Evolutionary conservation across 1,284 basidiomycete genomes (phyloP).

Genomic region (Ceratobasidium sp.): DNA sequence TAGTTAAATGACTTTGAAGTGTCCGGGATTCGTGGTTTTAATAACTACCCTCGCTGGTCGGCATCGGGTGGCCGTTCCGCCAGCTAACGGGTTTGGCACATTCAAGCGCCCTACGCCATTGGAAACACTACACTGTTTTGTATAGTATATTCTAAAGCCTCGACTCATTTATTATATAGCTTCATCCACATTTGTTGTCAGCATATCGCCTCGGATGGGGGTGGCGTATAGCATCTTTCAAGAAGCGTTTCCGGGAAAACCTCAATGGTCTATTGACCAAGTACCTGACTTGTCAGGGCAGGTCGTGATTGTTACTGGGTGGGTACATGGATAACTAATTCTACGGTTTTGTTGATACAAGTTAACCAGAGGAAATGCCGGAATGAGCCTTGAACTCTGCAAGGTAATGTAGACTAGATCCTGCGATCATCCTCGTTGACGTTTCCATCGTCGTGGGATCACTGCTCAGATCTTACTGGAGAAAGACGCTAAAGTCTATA

Average conservation of each 20-base stretch:
- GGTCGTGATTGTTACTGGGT: conserved; percentile 40
- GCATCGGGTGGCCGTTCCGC: too few species aligned
- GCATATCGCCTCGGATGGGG: too few species aligned
- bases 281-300: conserved; percentile 38
- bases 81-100: too few species aligned
- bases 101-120: too few species aligned
- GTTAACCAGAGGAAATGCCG: conserved; percentile 46
- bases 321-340: background rate
- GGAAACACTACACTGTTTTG: too few species aligned
- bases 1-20: too few species aligned
- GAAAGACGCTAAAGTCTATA: conserved; percentile 52
- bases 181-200: too few species aligned
- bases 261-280: conserved; percentile 40
- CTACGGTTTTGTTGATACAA: conserved; percentile 43
- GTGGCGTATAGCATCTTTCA: conserved; percentile 9
- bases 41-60: too few species aligned
- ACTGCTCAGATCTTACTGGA: conserved; percentile 46
- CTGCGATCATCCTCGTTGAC: background rate
- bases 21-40: too few species aligned
- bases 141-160: too few species aligned
- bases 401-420: conserved; percentile 5
- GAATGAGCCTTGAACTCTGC: conserved; percentile 49
- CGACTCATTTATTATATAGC: too few species aligned
- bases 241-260: conserved; percentile 39
- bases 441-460: background rate